These are phyloP conservation scores for Phytophthora brassicae DNA, from an alignment of 352 stramenopile genomes.

Conservation along the genomic window DNA sequence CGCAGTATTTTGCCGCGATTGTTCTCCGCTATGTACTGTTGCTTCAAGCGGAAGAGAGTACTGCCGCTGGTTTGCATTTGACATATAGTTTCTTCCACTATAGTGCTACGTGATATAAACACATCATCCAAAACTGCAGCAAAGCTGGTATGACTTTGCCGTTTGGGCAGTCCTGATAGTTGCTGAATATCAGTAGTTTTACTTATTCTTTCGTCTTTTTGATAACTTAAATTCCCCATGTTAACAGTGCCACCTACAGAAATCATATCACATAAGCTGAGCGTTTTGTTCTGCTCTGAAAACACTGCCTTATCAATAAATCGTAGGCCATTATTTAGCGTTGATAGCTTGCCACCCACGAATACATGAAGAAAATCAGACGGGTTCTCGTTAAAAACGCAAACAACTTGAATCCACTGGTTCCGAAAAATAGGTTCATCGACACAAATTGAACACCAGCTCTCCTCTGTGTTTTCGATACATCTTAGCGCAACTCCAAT, in stretches of 20 bases:
- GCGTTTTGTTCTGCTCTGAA: slow-evolving; percentile 12
- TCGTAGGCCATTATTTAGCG: slow-evolving; percentile 7
- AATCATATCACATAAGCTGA: slow-evolving; percentile 16
- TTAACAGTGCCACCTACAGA: slow-evolving; percentile 13
- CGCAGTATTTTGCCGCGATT: slow-evolving; percentile 37
- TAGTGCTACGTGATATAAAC: slow-evolving; percentile 4
- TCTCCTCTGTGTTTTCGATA: background rate
- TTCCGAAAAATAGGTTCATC: slow-evolving; percentile 10
- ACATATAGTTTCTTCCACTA: slow-evolving; percentile 16
- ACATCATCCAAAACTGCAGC: slow-evolving; percentile 40
- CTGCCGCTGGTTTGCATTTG: slow-evolving; percentile 30
- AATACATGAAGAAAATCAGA: slow-evolving; percentile 17
- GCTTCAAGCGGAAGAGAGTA: slow-evolving; percentile 46
- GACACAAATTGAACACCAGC: slow-evolving; percentile 16
- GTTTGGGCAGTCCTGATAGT: slow-evolving; percentile 9
- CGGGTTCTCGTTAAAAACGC: slow-evolving; percentile 9
- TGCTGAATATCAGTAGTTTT: background rate
- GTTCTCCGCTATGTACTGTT: slow-evolving; percentile 24
- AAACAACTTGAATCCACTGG: slow-evolving; percentile 24
- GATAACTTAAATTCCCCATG: background rate
- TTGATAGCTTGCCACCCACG: slow-evolving; percentile 18
- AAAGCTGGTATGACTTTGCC: slow-evolving; percentile 8
- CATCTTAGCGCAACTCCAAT: slow-evolving; percentile 17
- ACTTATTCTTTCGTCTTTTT: background rate
- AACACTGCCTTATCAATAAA: background rate